A percentile compares a stretch with the other conserved stretches of the same genome.
phyloP scores from a whole-genome alignment of 345 rosid genomes.

The Combretum micranthum region DNA sequence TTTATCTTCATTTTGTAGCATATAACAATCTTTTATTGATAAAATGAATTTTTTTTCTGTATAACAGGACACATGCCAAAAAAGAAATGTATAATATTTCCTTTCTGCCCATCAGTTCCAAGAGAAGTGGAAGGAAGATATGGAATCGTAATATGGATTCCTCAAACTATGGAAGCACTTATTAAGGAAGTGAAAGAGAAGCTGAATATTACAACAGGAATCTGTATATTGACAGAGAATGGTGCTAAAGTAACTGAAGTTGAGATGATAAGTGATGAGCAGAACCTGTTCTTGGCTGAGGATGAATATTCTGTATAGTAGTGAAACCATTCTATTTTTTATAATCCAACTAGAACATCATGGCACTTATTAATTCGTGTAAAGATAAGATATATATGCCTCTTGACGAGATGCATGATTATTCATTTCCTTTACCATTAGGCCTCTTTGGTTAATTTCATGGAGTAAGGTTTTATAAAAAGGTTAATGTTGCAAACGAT shows the following conservation, averaged over 20 bases:
- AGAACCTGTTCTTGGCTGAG: constrained; percentile 43
- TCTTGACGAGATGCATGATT: too few relatives aligned
- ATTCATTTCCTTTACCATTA: too few relatives aligned
- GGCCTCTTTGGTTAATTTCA: too few relatives aligned
- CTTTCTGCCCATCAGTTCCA: constrained; percentile 47
- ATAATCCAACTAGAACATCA: too few relatives aligned
- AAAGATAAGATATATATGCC: too few relatives aligned
- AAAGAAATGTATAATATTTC: constrained; percentile 61
- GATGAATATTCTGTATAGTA: not conserved
- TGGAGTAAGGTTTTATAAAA: too few relatives aligned
- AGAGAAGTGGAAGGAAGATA: constrained; percentile 29
- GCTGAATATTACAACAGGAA: constrained; percentile 22
- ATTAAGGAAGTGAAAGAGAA: constrained; percentile 30
- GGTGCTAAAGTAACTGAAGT: constrained; percentile 56
- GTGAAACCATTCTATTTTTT: not conserved
- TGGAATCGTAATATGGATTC: constrained; percentile 68
- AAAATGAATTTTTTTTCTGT: not conserved
- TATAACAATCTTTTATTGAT: not conserved
- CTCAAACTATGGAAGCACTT: constrained; percentile 54
- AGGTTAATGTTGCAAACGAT: too few relatives aligned
- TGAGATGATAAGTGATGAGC: constrained; percentile 50
- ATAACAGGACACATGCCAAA: not conserved
- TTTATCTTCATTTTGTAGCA: not conserved
- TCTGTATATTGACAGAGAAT: constrained; percentile 42
- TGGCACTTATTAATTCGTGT: too few relatives aligned